Conservation (phyloP, 768 basidiomycete genomes). For the Leucocoprinus leucothites region DNA sequence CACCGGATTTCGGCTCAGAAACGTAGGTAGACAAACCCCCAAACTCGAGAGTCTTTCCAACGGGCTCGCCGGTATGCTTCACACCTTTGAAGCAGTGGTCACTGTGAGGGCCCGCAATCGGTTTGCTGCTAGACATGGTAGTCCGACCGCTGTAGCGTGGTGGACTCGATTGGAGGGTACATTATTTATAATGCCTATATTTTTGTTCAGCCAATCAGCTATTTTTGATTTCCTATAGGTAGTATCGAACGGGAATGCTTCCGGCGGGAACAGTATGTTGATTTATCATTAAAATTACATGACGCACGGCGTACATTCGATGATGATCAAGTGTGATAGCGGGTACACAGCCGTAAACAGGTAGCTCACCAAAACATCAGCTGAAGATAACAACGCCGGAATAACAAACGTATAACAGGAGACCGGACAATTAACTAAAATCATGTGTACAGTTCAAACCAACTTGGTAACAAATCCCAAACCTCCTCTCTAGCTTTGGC, state of each 20-base stretch:
- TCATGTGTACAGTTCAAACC: slow-evolving; percentile 49
- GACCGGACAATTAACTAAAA: neutral
- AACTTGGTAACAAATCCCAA: slow-evolving; percentile 57
- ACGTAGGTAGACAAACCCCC: slow-evolving; percentile 52
- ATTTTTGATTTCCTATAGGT: too few species aligned
- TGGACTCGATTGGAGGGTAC: too few species aligned
- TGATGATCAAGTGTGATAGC: too few species aligned
- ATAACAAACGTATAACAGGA: neutral
- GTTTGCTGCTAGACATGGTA: slow-evolving; percentile 15
- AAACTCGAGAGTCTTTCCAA: slow-evolving; percentile 37
- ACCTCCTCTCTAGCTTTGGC: slow-evolving; percentile 53
- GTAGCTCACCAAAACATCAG: too few species aligned
- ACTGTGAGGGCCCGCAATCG: slow-evolving; percentile 42
- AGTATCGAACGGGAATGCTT: too few species aligned
- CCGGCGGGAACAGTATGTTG: too few species aligned
- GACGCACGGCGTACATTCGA: too few species aligned
- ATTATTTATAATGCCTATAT: too few species aligned
- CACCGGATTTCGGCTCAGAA: slow-evolving; percentile 44
- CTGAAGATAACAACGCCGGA: neutral
- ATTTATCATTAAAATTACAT: too few species aligned
- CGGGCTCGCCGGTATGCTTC: slow-evolving; percentile 46
- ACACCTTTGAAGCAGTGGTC: slow-evolving; percentile 54
- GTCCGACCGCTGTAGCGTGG: too few species aligned
- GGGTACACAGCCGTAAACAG: too few species aligned
- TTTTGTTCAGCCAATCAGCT: too few species aligned